phyloP scores from a whole-genome alignment of 768 basidiomycete species.

The Podaxis sp. region DNA sequence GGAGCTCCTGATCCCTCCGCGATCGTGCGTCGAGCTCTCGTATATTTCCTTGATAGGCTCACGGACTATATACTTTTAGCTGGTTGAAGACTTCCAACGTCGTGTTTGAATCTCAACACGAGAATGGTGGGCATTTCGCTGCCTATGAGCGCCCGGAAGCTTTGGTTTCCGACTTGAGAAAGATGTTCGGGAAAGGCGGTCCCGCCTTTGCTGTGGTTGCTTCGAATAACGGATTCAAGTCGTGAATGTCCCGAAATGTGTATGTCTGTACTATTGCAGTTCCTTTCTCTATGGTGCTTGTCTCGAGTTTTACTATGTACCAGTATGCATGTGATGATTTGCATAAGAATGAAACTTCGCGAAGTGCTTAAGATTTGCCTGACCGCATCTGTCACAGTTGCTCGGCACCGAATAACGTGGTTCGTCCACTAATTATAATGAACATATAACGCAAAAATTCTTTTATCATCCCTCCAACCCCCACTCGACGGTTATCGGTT shows the following conservation, averaged over 20 bases:
- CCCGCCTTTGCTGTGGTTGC: constrained; percentile 47
- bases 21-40: constrained; percentile 24
- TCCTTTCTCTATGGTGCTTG: background rate
- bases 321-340: background rate
- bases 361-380: too few species aligned
- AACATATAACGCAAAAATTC: too few species aligned
- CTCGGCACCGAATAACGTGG: too few species aligned
- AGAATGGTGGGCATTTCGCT: constrained; percentile 58
- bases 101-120: constrained; percentile 49
- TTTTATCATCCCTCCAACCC: too few species aligned
- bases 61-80: constrained; percentile 23
- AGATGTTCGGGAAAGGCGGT: constrained; percentile 55
- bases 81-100: constrained; percentile 38
- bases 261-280: background rate
- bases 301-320: background rate
- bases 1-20: constrained; percentile 34
- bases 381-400: too few species aligned
- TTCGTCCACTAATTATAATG: too few species aligned
- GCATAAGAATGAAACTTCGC: too few species aligned
- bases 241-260: background rate
- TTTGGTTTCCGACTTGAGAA: constrained; percentile 48
- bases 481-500: too few species aligned
- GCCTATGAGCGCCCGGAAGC: constrained; percentile 47
- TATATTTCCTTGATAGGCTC: background rate
- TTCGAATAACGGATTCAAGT: constrained; percentile 37